Evolutionary conservation across 176 grass and related monocot genomes (phyloP).

Genomic region (Paspalum vaginatum): DNA sequence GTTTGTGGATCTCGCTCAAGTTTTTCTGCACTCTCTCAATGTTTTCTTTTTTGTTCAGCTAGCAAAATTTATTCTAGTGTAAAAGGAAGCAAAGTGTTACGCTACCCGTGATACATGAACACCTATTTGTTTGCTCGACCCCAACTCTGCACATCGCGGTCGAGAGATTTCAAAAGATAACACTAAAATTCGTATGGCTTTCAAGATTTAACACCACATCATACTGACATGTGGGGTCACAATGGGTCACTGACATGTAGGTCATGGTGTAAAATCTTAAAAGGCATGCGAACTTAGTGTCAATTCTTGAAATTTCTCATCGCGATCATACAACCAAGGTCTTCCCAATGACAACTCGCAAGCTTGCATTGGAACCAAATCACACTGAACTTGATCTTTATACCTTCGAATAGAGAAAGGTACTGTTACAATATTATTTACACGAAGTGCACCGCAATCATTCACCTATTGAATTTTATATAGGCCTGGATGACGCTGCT

Average conservation of each 20-base stretch:
- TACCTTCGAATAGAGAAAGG: neutral
- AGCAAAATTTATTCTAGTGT: neutral
- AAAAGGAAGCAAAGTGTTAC: neutral
- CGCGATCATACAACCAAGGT: neutral
- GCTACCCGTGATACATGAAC: neutral
- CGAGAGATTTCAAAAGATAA: too few relatives aligned
- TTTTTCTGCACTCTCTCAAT: neutral
- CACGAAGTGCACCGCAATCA: neutral
- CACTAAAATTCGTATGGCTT: too few relatives aligned
- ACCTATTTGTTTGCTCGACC: neutral
- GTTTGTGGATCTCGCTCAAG: too few relatives aligned
- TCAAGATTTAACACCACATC: too few relatives aligned
- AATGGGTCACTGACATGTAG: too few relatives aligned
- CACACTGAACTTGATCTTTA: neutral
- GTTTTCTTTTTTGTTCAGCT: neutral
- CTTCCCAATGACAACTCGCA: too few relatives aligned
- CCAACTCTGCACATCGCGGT: too few relatives aligned
- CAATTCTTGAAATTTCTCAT: neutral
- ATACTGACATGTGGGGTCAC: too few relatives aligned
- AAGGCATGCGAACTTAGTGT: too few relatives aligned
- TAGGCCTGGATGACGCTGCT: too few relatives aligned
- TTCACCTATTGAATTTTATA: too few relatives aligned
- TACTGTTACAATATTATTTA: neutral
- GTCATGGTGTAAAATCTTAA: too few relatives aligned
- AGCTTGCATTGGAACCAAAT: neutral